Evolutionary conservation across 2,329 filamentous ascomycete genomes (phyloP), one percentile per base, ranked within the genome.

Genomic region (Diaporthe caulivora): DNA sequence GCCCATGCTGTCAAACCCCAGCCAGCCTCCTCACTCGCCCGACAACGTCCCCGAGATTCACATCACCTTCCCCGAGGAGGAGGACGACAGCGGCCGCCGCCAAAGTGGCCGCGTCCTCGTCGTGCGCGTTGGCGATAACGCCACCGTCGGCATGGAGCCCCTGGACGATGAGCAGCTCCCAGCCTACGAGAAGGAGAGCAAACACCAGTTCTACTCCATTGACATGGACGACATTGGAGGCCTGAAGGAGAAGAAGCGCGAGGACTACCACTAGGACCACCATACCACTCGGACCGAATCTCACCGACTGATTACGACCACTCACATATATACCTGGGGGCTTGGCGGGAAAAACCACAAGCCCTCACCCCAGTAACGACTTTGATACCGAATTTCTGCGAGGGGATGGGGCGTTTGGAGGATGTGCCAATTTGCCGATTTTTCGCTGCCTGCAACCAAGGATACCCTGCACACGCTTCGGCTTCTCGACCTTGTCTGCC

Each of bases 51-150:
- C 97, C 26, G 94, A 98, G 85, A 99, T 99, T 80, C 95, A 95
- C 84, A 98, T 99, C 83, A 98, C 97, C 47, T 98, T 99, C 87
- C 97, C 97, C 21, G 94, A 97, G 79, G 97, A 98, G 87, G 92
- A 97, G 78, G 95, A 98, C 80, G 94, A 95, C 77, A 86, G 90
- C 71, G 96, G 96, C 78, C 94, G 92, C 83, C 89, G 89, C 78
- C 93, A 93, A 86, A 95, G 93, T 77, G 96, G 96, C 44, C 92
- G 95, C 42, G 95, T 98, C 68, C 93, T 99, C 29, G 91, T 98
- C 47, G 96, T 99, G 72, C 91, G 94, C 69, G 94, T 98, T 68
- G 95, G 95, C 76, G 97, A 98, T 77, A 93, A 91, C 75, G 93
- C 94, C 62, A 89, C 92, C 49, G 92, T 98, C 76, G 97, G 96